Conservation (phyloP, 805 yeast genomes). For the Metschnikowia vanudenii region DNA sequence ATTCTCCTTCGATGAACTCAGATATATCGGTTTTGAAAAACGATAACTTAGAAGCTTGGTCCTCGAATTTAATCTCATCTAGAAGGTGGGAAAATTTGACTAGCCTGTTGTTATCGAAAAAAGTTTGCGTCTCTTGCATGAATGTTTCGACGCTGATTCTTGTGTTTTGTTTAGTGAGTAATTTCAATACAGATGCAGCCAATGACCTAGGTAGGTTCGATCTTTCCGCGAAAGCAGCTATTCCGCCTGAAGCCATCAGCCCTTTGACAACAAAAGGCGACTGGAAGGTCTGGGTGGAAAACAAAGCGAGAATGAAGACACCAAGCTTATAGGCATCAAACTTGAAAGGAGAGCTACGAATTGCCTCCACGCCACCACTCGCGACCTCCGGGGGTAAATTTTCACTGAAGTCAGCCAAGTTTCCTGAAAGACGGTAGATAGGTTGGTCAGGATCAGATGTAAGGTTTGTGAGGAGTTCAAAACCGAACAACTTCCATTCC, state of each 20-base stretch:
- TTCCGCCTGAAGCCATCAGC: constrained; percentile 1
- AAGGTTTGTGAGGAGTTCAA: constrained; percentile 61
- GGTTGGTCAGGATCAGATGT: constrained; percentile 47
- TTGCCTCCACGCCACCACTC: constrained; percentile 43
- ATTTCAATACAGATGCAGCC: constrained; percentile 37
- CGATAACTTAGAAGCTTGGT: constrained; percentile 51
- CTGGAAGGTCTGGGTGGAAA: constrained; percentile 27
- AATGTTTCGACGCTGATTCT: constrained; percentile 33
- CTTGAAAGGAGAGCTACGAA: constrained; percentile 38
- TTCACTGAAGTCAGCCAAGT: constrained; percentile 24
- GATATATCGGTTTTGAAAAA: constrained; percentile 36
- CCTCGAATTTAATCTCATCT: constrained; percentile 53
- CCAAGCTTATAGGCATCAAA: constrained; percentile 70
- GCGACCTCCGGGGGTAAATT: constrained; percentile 49
- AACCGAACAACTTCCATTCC: constrained; percentile 83
- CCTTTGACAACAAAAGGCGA: background rate
- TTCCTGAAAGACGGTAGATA: constrained; percentile 35
- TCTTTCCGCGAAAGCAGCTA: constrained; percentile 2
- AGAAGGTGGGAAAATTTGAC: constrained; percentile 53
- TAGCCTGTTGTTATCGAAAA: constrained; percentile 42
- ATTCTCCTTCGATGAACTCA: constrained; percentile 24
- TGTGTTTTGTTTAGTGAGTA: constrained; percentile 32
- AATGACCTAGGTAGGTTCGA: constrained; percentile 37
- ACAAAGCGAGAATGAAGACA: constrained; percentile 47
- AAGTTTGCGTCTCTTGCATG: constrained; percentile 23